Evolutionary conservation across 768 basidiomycete genomes (phyloP).

Genomic region (Dentipellis sp.): DNA sequence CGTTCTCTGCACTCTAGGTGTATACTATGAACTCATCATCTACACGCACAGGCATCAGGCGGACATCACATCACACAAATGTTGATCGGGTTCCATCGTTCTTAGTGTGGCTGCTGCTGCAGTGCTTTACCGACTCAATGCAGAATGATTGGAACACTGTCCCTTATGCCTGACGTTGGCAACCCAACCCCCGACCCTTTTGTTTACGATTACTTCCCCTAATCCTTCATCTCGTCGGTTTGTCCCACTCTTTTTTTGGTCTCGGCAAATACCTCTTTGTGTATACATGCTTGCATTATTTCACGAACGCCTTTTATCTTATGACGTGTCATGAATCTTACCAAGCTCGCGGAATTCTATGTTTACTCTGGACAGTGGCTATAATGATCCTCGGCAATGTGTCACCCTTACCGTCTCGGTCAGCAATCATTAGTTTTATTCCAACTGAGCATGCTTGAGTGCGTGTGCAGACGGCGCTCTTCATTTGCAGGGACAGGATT

Average conservation of each 20-base stretch:
- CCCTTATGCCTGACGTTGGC: neutral
- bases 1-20: neutral
- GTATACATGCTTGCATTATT: neutral
- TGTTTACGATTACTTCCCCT: neutral
- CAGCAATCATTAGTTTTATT: too few species aligned
- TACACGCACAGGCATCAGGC: conserved; percentile 5
- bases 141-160: conserved; percentile 1
- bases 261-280: neutral
- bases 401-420: too few species aligned
- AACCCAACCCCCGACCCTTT: neutral
- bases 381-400: neutral
- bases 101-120: conserved; percentile 14
- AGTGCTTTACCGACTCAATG: conserved; percentile 14
- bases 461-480: too few species aligned
- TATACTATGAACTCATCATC: neutral
- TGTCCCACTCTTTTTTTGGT: neutral
- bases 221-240: neutral
- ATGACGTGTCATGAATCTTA: neutral
- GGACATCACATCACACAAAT: conserved; percentile 7
- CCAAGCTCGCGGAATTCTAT: neutral
- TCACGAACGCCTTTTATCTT: neutral
- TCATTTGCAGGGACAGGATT: too few species aligned
- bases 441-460: too few species aligned
- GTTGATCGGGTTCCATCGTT: conserved; percentile 13
- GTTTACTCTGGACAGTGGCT: neutral